Base-by-base conservation (phyloP, 2,329 filamentous ascomycete species). In the Huntiella decipiens region DNA sequence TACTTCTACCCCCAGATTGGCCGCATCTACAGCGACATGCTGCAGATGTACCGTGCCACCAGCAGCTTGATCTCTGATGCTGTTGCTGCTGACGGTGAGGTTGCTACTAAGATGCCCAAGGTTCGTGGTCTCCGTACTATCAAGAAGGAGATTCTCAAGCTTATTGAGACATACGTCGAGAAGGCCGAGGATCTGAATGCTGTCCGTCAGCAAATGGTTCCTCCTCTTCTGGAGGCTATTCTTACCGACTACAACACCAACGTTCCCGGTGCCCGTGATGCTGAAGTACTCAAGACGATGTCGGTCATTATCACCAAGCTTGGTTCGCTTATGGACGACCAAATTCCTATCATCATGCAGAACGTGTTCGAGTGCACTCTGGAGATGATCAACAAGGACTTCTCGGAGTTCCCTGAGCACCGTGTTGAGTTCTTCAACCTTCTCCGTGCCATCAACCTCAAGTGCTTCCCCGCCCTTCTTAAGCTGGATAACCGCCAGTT, bases 311-410 rank as follows among this genome's bases (percentile, higher is more conserved):
- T 96, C 57, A 84, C 83, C 55, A 96, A 94, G 66, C 75, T 98
- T 57, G 87, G 88, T 65, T 75, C 76, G 53, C 70, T 96, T 57
- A 98, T 98, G 92, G 91, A 96, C 60, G 91, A 96, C 59, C 91
- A 96, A 63, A 85, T 98, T 38, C 86, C 91, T 7, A 80, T 80
- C 42, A 96, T 98, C 57, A 94, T 98, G 83, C 87, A 96, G 62
- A 92, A 88, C 54, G 85, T 98, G 19, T 98, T 98, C 56, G 88
- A 96, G 63, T 96, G 88, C 67, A 98, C 91, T 3, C 70, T 98
- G 47, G 86, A 94, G 57, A 98, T 98, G 91, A 98, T 98, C 66
- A 98, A 96, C 74, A 98, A 98, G 66, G 91, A 98, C 63, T 98
- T 98, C 63, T 95, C 92, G 40, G 91, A 98, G 60, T 98, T 93